phyloP scores from a whole-genome alignment of 208 protist species.

The Blechomonas ayalai region DNA sequence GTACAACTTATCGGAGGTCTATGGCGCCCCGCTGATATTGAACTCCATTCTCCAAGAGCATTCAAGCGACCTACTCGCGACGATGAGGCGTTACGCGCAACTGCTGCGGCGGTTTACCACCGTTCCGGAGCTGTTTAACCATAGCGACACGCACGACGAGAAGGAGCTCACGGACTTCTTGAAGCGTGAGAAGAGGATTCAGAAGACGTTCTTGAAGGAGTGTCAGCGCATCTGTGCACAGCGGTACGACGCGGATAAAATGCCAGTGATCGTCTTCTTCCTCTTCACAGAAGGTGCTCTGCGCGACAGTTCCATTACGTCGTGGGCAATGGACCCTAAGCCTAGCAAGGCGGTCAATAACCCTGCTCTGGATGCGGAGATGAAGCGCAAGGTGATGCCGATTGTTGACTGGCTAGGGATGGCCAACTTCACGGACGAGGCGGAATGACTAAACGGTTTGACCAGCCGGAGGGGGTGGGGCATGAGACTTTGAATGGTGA shows the following conservation, averaged over 20 bases:
- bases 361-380: slow-evolving; percentile 16
- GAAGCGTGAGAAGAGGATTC: slow-evolving; percentile 50
- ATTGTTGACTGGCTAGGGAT: slow-evolving; percentile 51
- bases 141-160: slow-evolving; percentile 26
- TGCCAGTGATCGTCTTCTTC: slow-evolving; percentile 47
- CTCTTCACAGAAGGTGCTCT: slow-evolving; percentile 71
- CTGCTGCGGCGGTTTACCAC: slow-evolving; percentile 59
- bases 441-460: too few relatives aligned
- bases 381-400: slow-evolving; percentile 33
- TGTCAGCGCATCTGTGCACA: slow-evolving; percentile 31
- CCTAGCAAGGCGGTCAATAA: slow-evolving; percentile 6
- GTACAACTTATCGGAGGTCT: slow-evolving; percentile 68
- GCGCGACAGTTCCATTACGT: slow-evolving; percentile 35
- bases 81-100: slow-evolving; percentile 35
- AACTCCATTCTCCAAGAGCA: slow-evolving; percentile 34
- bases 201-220: slow-evolving; percentile 50
- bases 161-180: slow-evolving; percentile 42
- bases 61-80: slow-evolving; percentile 30
- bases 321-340: slow-evolving; percentile 30
- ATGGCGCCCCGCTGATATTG: slow-evolving; percentile 37
- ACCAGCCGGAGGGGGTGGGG: not conserved
- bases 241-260: slow-evolving; percentile 38
- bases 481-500: too few relatives aligned
- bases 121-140: slow-evolving; percentile 37
- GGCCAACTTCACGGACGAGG: not conserved